Conservation (phyloP, 140 eudicot genomes). For the Cichorium intybus region DNA sequence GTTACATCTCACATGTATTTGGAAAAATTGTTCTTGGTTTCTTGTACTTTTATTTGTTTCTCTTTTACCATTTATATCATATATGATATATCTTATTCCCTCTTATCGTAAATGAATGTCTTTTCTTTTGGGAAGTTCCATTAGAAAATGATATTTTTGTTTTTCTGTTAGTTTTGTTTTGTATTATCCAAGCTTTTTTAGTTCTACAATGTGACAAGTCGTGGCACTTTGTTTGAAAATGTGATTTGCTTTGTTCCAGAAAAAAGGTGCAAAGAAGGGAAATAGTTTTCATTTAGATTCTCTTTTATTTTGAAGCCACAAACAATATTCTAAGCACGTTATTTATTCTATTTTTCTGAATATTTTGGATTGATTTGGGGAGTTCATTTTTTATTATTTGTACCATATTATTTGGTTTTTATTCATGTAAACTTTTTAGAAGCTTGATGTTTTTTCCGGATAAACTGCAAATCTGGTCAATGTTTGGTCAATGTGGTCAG, state of each 20-base stretch:
- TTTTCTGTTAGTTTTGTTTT: background rate
- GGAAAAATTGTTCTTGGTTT: background rate
- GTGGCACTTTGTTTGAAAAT: background rate
- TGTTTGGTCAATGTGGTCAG: too few relatives aligned
- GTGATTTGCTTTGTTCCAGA: background rate
- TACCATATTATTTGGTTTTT: too few relatives aligned
- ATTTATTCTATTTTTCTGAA: too few relatives aligned
- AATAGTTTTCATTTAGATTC: background rate
- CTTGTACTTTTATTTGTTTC: background rate
- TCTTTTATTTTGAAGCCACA: conserved; percentile 2
- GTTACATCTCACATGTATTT: background rate
- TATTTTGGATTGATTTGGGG: too few relatives aligned
- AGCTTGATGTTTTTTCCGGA: too few relatives aligned
- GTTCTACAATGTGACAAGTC: background rate
- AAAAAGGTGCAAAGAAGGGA: background rate
- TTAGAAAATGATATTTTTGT: background rate
- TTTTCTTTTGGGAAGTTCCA: background rate
- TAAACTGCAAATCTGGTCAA: too few relatives aligned
- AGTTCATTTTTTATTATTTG: too few relatives aligned
- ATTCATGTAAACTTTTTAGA: too few relatives aligned
- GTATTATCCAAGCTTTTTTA: too few relatives aligned
- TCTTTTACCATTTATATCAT: background rate
- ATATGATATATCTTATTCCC: background rate
- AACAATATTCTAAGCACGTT: background rate
- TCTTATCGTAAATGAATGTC: background rate